phyloP scores from a whole-genome alignment of 208 protist species.

The Zelonia costaricensis region DNA sequence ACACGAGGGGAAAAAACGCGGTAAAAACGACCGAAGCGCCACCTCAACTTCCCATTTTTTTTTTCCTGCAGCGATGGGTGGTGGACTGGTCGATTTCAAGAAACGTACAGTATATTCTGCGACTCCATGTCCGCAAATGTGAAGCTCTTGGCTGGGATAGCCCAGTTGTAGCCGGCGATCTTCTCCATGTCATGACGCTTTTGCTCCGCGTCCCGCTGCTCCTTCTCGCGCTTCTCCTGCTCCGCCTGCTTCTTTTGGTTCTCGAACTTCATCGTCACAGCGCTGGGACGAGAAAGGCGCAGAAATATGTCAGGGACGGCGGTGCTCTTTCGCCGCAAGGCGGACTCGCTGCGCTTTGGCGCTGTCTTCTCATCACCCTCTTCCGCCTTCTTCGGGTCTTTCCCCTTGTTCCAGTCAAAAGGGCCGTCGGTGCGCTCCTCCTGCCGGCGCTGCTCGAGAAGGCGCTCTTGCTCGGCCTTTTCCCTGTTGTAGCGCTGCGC shows the following conservation, averaged over 20 bases:
- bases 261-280: conserved; percentile 34
- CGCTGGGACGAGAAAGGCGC: conserved; percentile 49
- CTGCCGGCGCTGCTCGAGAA: conserved; percentile 27
- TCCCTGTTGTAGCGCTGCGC: conserved; percentile 50
- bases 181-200: conserved; percentile 32
- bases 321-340: conserved; percentile 7
- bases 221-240: conserved; percentile 30
- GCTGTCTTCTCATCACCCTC: conserved; percentile 7
- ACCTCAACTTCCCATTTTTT: too few species aligned
- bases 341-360: not conserved
- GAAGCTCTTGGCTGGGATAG: conserved; percentile 35
- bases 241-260: conserved; percentile 34
- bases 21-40: too few species aligned
- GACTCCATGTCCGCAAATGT: conserved; percentile 50
- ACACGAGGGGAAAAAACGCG: too few species aligned
- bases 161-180: conserved; percentile 42
- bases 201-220: conserved; percentile 13
- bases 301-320: conserved; percentile 45
- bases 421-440: conserved; percentile 25
- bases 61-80: too few species aligned
- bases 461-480: conserved; percentile 31
- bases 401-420: conserved; percentile 9
- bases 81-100: too few species aligned
- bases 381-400: not conserved
- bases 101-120: conserved; percentile 43